A percentile compares a stretch with the other conserved stretches of the same genome.
Evolutionary conservation across 116 monocot genomes (phyloP).

Genomic region (Phalaenopsis hybrid): DNA sequence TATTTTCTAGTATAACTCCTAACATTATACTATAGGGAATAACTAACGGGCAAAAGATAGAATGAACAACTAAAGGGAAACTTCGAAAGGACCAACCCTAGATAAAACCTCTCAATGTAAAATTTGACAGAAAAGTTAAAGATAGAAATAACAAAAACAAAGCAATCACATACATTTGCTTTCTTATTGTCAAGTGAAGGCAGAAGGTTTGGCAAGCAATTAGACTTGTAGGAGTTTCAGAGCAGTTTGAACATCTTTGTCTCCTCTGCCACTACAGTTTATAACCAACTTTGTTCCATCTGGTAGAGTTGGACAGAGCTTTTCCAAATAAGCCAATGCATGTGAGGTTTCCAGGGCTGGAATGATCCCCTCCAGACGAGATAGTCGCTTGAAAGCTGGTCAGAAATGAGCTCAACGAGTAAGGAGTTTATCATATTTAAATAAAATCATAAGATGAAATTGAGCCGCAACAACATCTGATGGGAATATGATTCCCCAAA

Average conservation of each 20-base stretch:
- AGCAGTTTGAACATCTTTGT: slow-evolving; percentile 84
- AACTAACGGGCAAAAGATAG: no score
- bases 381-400: slow-evolving; percentile 70
- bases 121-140: not conserved
- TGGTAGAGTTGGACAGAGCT: slow-evolving; percentile 72
- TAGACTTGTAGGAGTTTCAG: slow-evolving; percentile 52
- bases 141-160: not conserved
- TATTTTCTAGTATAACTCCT: no score
- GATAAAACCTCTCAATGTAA: not conserved
- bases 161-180: not conserved
- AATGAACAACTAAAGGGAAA: no score
- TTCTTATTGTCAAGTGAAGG: not conserved
- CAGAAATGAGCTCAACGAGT: slow-evolving; percentile 1
- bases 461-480: no score
- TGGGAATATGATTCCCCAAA: no score
- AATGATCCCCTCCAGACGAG: slow-evolving; percentile 78
- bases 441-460: not conserved
- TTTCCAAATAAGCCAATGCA: slow-evolving; percentile 72
- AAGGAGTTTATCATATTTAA: not conserved
- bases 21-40: no score
- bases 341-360: slow-evolving; percentile 92
- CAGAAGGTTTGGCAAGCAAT: not conserved
- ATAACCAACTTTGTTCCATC: slow-evolving; percentile 64
- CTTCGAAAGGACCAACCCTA: no score
- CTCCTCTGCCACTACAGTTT: slow-evolving; percentile 84